A percentile compares a stretch with the other conserved stretches of the same genome.
These are phyloP conservation scores for Leishmania major DNA, from an alignment of 208 protist species.

Conservation along the genomic window DNA sequence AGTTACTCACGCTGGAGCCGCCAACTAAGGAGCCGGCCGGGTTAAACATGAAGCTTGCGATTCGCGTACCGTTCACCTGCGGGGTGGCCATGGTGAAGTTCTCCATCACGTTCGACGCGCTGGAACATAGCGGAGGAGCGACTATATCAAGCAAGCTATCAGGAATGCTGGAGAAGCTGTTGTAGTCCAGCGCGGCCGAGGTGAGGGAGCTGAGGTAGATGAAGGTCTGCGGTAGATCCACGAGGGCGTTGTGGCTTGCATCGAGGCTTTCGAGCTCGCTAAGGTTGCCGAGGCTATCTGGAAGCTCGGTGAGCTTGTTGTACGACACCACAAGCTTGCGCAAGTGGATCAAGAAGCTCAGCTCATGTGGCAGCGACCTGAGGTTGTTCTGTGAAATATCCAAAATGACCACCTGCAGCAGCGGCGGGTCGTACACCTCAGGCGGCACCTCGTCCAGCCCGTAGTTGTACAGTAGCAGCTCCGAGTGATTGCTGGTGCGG, in stretches of 20 bases:
- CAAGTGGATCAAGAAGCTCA: conserved; percentile 69
- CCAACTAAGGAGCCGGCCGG: conserved; percentile 10
- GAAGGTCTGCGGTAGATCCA: conserved; percentile 71
- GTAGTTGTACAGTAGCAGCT: conserved; percentile 80
- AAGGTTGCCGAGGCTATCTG: conserved; percentile 73
- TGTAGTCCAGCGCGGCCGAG: conserved; percentile 82
- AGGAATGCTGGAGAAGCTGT: conserved; percentile 77
- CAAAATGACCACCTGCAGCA: conserved; percentile 62
- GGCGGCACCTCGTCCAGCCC: conserved; percentile 59
- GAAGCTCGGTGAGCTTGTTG: conserved; percentile 79
- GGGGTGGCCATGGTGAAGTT: not conserved
- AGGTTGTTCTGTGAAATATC: conserved; percentile 81
- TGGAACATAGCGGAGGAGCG: conserved; percentile 1
- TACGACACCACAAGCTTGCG: conserved; percentile 75
- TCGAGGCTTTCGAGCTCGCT: conserved; percentile 68
- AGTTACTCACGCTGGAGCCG: conserved; percentile 9
- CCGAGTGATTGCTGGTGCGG: conserved; percentile 37
- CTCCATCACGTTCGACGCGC: not conserved
- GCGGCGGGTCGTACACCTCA: conserved; percentile 76
- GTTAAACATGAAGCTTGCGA: conserved; percentile 15
- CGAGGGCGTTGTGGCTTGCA: conserved; percentile 80
- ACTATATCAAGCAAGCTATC: conserved; percentile 66
- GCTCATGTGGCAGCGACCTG: conserved; percentile 62
- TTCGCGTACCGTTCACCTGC: conserved; percentile 15
- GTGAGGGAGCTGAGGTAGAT: conserved; percentile 54